phyloP scores from a whole-genome alignment of 768 basidiomycete genomes.

The Cystobasidiopsis lactophilus region DNA sequence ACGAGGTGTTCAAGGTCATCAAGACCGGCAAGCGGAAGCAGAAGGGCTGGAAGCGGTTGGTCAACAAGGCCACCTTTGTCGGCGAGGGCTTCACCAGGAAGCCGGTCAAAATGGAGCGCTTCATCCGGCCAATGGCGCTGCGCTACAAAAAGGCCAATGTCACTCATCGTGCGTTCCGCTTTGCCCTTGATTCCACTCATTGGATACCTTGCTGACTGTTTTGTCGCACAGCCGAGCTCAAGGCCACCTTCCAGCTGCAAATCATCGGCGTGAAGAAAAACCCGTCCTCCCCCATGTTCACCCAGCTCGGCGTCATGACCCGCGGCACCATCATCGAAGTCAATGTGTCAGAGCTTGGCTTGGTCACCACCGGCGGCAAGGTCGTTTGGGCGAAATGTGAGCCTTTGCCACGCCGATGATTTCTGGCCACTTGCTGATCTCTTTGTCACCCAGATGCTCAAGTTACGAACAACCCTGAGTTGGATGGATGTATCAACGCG shows the following conservation, averaged over 20 bases:
- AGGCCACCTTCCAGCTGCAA: conserved; percentile 95
- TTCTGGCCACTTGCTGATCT: background rate
- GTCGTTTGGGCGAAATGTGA: conserved; percentile 25
- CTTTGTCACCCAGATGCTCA: background rate
- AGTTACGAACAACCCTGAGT: conserved; percentile 9
- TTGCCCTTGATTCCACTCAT: background rate
- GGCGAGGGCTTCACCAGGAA: conserved; percentile 83
- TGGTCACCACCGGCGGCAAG: conserved; percentile 29
- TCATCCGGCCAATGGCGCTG: conserved; percentile 89
- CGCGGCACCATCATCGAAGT: conserved; percentile 98
- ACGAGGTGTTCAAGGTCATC: conserved; percentile 99
- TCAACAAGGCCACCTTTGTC: conserved; percentile 97
- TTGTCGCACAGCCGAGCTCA: conserved; percentile 51
- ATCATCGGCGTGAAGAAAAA: conserved; percentile 98
- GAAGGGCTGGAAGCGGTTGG: conserved; percentile 76
- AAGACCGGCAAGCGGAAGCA: conserved; percentile 89
- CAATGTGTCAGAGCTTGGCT: conserved; percentile 34
- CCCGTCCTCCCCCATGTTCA: conserved; percentile 95
- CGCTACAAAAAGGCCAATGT: conserved; percentile 97
- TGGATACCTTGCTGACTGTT: background rate
- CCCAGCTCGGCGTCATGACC: conserved; percentile 85
- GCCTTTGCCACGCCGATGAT: background rate
- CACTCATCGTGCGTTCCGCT: conserved; percentile 63
- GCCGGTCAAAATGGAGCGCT: conserved; percentile 96
- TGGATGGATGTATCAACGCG: conserved; percentile 5